These are phyloP conservation scores for Colletotrichum noveboracense DNA, from an alignment of 2,329 filamentous ascomycete species.

Conservation along the genomic window DNA sequence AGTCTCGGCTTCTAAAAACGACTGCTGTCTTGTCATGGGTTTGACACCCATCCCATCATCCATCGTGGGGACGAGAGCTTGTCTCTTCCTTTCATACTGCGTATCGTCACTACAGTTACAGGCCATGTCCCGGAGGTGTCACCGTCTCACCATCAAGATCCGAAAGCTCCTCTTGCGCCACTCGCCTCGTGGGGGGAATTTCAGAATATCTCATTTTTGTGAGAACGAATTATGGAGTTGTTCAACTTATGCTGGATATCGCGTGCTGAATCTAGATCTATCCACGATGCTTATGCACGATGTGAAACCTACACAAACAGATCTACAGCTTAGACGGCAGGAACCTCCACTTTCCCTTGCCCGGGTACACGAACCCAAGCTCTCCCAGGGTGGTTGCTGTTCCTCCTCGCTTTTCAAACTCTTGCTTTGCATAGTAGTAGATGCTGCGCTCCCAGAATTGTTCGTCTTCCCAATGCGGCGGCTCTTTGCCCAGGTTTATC, in stretches of 20 bases:
- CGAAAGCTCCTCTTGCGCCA: not conserved
- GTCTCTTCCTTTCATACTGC: not conserved
- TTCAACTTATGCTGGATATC: not conserved
- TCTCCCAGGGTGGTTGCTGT: constrained; percentile 64
- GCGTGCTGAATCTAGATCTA: not conserved
- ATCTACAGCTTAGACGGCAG: not conserved
- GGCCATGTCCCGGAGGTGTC: not conserved
- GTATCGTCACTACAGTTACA: not conserved
- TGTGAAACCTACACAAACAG: not conserved
- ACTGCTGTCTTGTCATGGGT: not conserved
- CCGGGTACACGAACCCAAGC: constrained; percentile 22
- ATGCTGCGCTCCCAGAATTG: constrained; percentile 74
- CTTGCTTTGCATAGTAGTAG: constrained; percentile 72
- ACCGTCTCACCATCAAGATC: not conserved
- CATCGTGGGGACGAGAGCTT: not conserved
- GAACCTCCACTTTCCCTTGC: constrained; percentile 9
- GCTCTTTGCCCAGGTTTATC: constrained; percentile 64
- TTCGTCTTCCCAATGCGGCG: constrained; percentile 74
- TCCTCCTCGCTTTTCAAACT: constrained; percentile 71
- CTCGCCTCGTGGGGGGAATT: not conserved
- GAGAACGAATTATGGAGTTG: too few relatives aligned
- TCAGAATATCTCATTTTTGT: not conserved
- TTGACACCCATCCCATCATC: not conserved
- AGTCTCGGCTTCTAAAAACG: not conserved
- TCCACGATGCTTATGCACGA: not conserved